A percentile compares a stretch with the other conserved stretches of the same genome.
These are phyloP conservation scores for Sugiyamaella americana DNA, from an alignment of 805 yeast species.

Conservation along the genomic window DNA sequence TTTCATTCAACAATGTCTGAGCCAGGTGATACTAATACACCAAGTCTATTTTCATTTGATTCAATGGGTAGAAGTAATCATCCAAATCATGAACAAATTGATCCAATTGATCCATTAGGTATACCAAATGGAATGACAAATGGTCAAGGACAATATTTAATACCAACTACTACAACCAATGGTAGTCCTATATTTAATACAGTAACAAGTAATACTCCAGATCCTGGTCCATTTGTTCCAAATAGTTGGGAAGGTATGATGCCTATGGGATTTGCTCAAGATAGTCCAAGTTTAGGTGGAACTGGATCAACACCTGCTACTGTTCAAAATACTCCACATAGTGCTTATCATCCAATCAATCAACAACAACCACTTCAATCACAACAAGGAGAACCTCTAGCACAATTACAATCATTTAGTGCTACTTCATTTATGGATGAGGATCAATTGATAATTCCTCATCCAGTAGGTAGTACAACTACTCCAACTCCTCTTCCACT, in stretches of 20 bases:
- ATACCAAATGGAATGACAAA: too few species aligned
- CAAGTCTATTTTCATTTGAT: background rate
- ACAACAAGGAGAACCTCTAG: background rate
- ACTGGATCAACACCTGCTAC: background rate
- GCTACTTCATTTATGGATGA: background rate
- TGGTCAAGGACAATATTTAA: background rate
- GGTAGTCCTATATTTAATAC: background rate
- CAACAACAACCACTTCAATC: background rate
- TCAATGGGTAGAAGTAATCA: background rate
- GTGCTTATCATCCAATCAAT: background rate
- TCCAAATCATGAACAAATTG: background rate
- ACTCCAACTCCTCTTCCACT: background rate
- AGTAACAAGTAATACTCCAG: background rate
- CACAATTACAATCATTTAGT: background rate
- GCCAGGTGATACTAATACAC: background rate
- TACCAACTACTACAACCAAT: background rate
- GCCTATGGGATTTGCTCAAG: conserved; percentile 8
- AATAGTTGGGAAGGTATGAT: conserved; percentile 7
- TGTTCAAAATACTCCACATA: background rate
- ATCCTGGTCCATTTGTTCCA: background rate
- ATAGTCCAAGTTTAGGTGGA: background rate
- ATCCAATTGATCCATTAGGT: background rate
- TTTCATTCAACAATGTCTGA: background rate
- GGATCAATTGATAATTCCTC: background rate
- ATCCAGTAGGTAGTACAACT: background rate